Evolutionary conservation across 345 rosid species (phyloP).

Genomic region (Syzygium aqueum): DNA sequence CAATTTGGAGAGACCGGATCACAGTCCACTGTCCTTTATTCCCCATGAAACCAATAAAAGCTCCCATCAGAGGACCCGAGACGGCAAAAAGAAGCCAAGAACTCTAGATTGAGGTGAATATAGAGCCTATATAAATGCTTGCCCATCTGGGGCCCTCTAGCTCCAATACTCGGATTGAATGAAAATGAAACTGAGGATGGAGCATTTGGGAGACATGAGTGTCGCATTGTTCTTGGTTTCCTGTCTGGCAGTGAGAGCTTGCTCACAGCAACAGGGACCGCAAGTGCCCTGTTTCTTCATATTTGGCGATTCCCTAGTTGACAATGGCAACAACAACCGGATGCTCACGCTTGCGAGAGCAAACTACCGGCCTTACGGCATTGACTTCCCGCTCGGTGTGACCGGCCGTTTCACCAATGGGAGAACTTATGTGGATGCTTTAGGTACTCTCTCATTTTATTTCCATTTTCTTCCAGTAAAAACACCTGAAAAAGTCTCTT

Average conservation of each 20-base stretch:
- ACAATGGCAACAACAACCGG: conserved; percentile 84
- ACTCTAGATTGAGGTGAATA: background rate
- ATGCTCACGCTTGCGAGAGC: conserved; percentile 68
- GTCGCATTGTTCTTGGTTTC: background rate
- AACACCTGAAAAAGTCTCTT: background rate
- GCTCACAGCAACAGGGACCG: conserved; percentile 22
- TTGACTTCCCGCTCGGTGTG: conserved; percentile 71
- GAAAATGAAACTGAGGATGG: background rate
- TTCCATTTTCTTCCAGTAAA: background rate
- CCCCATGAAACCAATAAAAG: background rate
- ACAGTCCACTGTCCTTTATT: background rate
- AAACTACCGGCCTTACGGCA: conserved; percentile 80
- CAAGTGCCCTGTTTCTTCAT: conserved; percentile 80
- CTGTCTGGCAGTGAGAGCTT: conserved; percentile 3
- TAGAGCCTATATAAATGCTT: background rate
- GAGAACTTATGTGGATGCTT: conserved; percentile 69
- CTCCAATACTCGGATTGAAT: background rate
- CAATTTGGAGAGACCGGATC: background rate
- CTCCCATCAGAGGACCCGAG: background rate
- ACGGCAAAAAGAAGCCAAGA: background rate
- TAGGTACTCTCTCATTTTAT: conserved; percentile 26
- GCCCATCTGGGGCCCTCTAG: background rate
- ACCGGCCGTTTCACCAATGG: conserved; percentile 88
- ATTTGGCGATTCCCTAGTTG: conserved; percentile 89
- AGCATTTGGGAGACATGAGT: background rate